Evolutionary conservation across 2,329 filamentous ascomycete genomes (phyloP).

Genomic region (Acephala macrosclerotiorum): DNA sequence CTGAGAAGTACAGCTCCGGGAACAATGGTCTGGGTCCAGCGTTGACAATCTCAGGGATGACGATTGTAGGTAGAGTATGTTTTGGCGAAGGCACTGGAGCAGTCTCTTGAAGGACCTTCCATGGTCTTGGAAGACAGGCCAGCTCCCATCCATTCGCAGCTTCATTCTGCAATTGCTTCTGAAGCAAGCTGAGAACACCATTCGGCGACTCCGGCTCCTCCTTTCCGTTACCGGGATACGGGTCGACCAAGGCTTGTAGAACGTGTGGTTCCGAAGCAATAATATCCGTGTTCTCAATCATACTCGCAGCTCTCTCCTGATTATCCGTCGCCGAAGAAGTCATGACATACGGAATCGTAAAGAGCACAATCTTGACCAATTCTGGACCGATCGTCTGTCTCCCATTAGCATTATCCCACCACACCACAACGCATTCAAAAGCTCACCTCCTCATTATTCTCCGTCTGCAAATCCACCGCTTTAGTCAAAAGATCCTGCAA

Average conservation of each 20-base stretch:
- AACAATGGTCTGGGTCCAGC: conserved; percentile 81
- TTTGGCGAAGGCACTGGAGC: conserved; percentile 71
- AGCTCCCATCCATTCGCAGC: conserved; percentile 78
- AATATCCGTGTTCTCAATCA: conserved; percentile 94
- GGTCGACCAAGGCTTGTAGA: conserved; percentile 85
- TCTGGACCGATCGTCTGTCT: conserved; percentile 75
- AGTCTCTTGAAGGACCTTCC: conserved; percentile 68
- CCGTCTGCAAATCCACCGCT: conserved; percentile 92
- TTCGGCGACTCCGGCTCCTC: conserved; percentile 68
- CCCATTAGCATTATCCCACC: conserved; percentile 19
- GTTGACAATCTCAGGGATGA: conserved; percentile 77
- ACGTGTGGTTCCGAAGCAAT: conserved; percentile 89
- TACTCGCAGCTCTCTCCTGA: conserved; percentile 75
- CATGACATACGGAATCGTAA: conserved; percentile 92
- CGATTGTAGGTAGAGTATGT: conserved; percentile 79
- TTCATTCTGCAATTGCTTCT: conserved; percentile 85
- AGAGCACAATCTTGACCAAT: conserved; percentile 93
- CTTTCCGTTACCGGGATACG: conserved; percentile 73
- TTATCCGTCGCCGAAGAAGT: conserved; percentile 74
- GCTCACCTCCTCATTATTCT: conserved; percentile 89
- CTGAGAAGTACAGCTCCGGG: conserved; percentile 92
- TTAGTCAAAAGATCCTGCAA: conserved; percentile 90
- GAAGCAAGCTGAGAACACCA: conserved; percentile 81
- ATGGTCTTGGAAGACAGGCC: conserved; percentile 71
- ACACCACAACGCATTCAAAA: not conserved